These are phyloP conservation scores for Phytopythium oedochilum DNA, from an alignment of 352 stramenopile species.

Conservation along the genomic window DNA sequence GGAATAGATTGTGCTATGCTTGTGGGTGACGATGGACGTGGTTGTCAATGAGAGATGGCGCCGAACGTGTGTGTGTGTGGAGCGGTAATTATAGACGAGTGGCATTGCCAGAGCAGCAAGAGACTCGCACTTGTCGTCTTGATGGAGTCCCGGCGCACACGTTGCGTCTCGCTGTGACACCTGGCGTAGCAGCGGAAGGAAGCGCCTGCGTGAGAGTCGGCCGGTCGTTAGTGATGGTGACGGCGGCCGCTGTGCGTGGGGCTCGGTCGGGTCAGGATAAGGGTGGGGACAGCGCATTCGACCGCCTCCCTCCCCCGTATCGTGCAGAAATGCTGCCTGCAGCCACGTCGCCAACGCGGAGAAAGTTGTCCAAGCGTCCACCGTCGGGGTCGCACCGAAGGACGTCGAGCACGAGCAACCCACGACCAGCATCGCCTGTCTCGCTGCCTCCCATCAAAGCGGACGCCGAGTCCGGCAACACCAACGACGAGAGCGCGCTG, in stretches of 20 bases:
- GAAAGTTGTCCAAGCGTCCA: slow-evolving; percentile 1
- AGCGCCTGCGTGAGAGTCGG: no score
- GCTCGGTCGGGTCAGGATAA: background rate
- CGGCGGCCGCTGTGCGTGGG: background rate
- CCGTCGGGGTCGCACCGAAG: background rate
- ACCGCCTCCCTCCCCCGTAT: no score
- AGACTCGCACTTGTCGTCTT: background rate
- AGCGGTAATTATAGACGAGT: slow-evolving; percentile 1
- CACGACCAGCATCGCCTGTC: slow-evolving; percentile 7
- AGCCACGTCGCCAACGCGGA: background rate
- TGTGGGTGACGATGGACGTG: background rate
- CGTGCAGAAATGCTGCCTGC: background rate
- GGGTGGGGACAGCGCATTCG: no score
- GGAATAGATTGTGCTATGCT: background rate
- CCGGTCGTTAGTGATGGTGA: no score
- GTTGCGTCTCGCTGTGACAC: background rate
- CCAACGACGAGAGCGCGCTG: slow-evolving; percentile 1
- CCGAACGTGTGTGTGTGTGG: no score
- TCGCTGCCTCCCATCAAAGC: background rate
- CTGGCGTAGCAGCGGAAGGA: no score
- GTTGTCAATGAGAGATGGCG: no score
- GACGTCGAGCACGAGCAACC: background rate
- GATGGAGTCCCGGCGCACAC: background rate
- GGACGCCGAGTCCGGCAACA: background rate
- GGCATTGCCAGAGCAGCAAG: no score